phyloP scores from a whole-genome alignment of 805 yeast species.

The Nakazawaea pomicola region DNA sequence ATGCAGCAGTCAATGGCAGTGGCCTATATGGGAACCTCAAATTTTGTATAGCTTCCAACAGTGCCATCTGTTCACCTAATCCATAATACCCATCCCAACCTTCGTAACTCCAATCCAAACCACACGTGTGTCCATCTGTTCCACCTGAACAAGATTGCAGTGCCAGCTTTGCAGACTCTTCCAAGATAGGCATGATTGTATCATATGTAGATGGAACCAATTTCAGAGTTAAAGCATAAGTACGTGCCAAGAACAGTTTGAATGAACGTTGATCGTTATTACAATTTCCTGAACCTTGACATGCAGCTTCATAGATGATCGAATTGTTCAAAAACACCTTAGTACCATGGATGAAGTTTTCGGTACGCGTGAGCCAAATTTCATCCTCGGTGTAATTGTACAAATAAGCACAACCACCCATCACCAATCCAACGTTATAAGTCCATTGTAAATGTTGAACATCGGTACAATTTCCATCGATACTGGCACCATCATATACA shows the following conservation, averaged over 20 bases:
- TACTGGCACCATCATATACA: slow-evolving; percentile 72
- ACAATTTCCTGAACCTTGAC: slow-evolving; percentile 54
- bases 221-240: slow-evolving; percentile 57
- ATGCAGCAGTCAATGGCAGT: slow-evolving; percentile 55
- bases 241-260: slow-evolving; percentile 64
- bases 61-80: slow-evolving; percentile 80
- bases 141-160: slow-evolving; percentile 83
- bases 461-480: slow-evolving; percentile 41
- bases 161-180: slow-evolving; percentile 61
- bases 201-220: slow-evolving; percentile 52
- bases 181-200: slow-evolving; percentile 36
- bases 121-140: slow-evolving; percentile 81
- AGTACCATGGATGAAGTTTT: slow-evolving; percentile 41
- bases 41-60: slow-evolving; percentile 59
- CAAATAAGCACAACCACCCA: slow-evolving; percentile 66
- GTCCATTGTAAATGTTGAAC: slow-evolving; percentile 62
- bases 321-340: slow-evolving; percentile 35
- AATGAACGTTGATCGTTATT: slow-evolving; percentile 73
- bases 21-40: slow-evolving; percentile 33
- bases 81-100: slow-evolving; percentile 70
- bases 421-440: slow-evolving; percentile 65
- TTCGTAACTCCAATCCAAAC: slow-evolving; percentile 57
- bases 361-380: slow-evolving; percentile 53
- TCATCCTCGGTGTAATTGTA: slow-evolving; percentile 57
- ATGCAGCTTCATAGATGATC: slow-evolving; percentile 67